These are phyloP conservation scores for Trebouxia sp. DNA, from an alignment of 139 green algal genomes.

Conservation along the genomic window DNA sequence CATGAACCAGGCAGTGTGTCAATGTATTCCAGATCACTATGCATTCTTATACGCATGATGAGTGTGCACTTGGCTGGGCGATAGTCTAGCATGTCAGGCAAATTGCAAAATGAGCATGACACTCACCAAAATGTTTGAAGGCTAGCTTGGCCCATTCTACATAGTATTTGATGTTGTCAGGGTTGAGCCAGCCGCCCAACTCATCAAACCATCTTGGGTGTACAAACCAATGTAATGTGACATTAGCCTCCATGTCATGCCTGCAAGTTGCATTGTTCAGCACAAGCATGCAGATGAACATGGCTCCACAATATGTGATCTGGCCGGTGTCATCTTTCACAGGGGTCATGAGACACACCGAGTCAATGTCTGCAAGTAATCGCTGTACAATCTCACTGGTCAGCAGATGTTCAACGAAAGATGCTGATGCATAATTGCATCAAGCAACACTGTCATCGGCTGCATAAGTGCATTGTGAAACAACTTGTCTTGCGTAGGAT, in stretches of 20 bases:
- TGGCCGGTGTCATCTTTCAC: background rate
- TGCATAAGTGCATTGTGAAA: too few species aligned
- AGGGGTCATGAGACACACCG: background rate
- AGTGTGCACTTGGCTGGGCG: too few species aligned
- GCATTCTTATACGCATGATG: too few species aligned
- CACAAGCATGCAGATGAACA: background rate
- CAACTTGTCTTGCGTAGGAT: too few species aligned
- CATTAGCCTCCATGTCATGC: constrained; percentile 63
- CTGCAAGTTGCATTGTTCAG: too few species aligned
- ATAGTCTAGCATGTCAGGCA: too few species aligned
- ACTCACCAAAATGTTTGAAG: constrained; percentile 49
- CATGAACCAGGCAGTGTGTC: too few species aligned
- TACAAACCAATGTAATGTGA: constrained; percentile 85
- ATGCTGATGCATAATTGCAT: too few species aligned
- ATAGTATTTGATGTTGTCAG: constrained; percentile 80
- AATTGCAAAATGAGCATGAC: background rate
- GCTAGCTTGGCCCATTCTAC: constrained; percentile 63
- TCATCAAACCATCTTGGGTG: constrained; percentile 86
- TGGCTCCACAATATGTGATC: background rate
- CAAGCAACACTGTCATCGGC: too few species aligned
- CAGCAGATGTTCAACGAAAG: too few species aligned
- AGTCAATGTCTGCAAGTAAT: background rate
- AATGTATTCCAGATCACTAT: too few species aligned
- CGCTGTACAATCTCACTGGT: background rate
- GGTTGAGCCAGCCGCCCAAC: constrained; percentile 69